phyloP scores from a whole-genome alignment of 768 basidiomycete species.

The Crepidotus variabilis region DNA sequence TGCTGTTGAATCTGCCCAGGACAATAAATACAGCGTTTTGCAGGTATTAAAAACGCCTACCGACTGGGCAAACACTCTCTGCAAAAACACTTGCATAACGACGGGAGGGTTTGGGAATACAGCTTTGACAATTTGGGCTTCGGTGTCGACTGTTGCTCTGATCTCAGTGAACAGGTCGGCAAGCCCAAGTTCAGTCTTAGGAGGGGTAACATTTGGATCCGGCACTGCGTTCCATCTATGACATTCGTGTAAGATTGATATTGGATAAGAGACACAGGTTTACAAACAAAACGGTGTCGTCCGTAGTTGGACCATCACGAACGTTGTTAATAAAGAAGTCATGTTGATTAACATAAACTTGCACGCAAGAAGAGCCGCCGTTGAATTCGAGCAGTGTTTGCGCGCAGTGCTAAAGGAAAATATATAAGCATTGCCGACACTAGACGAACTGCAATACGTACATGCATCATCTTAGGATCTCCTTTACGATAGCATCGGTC shows the following conservation, averaged over 20 bases:
- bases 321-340: conserved; percentile 98
- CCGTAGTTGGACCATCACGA: conserved; percentile 53
- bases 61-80: conserved; percentile 96
- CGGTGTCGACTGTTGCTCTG: conserved; percentile 85
- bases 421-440: background rate
- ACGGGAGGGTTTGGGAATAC: conserved; percentile 96
- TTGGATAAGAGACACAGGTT: background rate
- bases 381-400: conserved; percentile 97
- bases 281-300: conserved; percentile 56
- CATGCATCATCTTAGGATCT: conserved; percentile 99
- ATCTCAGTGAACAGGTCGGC: conserved; percentile 84
- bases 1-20: conserved; percentile 87
- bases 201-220: conserved; percentile 74
- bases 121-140: conserved; percentile 96
- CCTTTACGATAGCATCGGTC: conserved; percentile 95
- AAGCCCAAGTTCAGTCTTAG: conserved; percentile 77
- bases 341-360: conserved; percentile 99
- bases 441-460: conserved; percentile 26
- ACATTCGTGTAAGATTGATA: conserved; percentile 1
- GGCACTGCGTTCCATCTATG: conserved; percentile 78
- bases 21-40: background rate
- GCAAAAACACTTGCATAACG: conserved; percentile 98
- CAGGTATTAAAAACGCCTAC: conserved; percentile 40
- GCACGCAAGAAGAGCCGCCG: conserved; percentile 93
- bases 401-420: conserved; percentile 80